Base-by-base conservation (phyloP, 1,284 basidiomycete species). In the Melampsora abietis-canadensis region DNA sequence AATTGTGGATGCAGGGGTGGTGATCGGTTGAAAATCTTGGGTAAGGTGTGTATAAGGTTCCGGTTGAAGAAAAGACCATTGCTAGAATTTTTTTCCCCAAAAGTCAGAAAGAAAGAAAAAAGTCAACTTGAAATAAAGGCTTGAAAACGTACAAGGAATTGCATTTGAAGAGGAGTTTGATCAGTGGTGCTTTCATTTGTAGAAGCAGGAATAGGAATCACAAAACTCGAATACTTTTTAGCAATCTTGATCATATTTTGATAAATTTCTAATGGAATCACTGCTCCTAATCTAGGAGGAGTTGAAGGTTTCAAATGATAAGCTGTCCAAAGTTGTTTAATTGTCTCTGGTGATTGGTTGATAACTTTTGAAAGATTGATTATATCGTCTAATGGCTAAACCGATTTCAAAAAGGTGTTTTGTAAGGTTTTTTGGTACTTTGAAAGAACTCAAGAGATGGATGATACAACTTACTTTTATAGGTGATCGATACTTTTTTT, bases 311-410 rank as follows among this genome's bases (percentile, higher is more conserved):
- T 60, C 31, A 74, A 30, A 81, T 96, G 93, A 80, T 93, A 96
- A 0, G 90, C 86, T n/a, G 87, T 90, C 94, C 94, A 96, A 0
- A 96, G 85, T 0, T 88, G 85, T 4, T 88, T 86, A 77, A 97
- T 86, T 80, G 90, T 88, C 10, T 87, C 85, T 2, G 88, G 77
- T 0, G 89, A 88, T 78, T 93, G 90, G 0, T 90, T 87, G 62
- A 91, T 81, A 10, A 94, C 82, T 72, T 88, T 87, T 19, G 87
- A 83, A 15, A 94, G 82, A 82, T 94, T 92, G 78, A 96, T 83
- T 75, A 95, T 90, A 10, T 86, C 87, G 21, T 87, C 86, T 17
- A 96, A 85, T 19, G 92, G 89, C 93, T 95, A 37, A 66, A 66
- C 44, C 47, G 54, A 34, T 37, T 27, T 14, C 8, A n/a, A 17